Evolutionary conservation across 2,329 filamentous ascomycete species (phyloP).

Genomic region (Pleurostoma richardsiae): DNA sequence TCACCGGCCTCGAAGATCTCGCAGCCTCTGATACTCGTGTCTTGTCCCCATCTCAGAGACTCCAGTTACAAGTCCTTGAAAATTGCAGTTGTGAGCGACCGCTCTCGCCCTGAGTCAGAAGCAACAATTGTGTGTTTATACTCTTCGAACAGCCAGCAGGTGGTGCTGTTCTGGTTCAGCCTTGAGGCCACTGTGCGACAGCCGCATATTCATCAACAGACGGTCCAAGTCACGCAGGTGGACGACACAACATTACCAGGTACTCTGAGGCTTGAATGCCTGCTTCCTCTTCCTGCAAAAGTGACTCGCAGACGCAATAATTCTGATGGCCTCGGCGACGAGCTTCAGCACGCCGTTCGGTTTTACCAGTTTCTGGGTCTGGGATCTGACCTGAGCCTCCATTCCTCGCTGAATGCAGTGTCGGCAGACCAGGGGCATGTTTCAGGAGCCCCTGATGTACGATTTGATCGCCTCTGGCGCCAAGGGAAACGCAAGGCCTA

Average conservation of each 20-base stretch:
- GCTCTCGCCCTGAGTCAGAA: conserved; percentile 1
- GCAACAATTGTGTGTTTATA: conserved; percentile 25
- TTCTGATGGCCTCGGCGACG: conserved; percentile 12
- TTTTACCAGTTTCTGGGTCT: conserved; percentile 44
- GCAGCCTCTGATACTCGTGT: conserved; percentile 26
- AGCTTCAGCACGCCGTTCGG: conserved; percentile 25
- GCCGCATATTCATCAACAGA: conserved; percentile 31
- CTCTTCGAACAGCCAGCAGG: conserved; percentile 21
- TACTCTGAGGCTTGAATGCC: too few species aligned
- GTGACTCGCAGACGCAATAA: too few species aligned
- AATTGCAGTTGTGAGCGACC: conserved; percentile 22
- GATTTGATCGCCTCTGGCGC: background rate
- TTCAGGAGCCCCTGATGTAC: background rate
- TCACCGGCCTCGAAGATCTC: conserved; percentile 2
- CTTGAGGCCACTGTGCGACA: background rate
- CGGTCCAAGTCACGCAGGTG: conserved; percentile 6
- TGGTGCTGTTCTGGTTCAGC: conserved; percentile 29
- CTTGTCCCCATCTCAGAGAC: conserved; percentile 38
- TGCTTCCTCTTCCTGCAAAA: too few species aligned
- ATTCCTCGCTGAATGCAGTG: conserved; percentile 20
- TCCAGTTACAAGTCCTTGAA: conserved; percentile 29
- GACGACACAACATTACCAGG: too few species aligned
- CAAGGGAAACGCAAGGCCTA: background rate
- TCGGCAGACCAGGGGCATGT: background rate
- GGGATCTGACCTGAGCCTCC: conserved; percentile 34